A percentile compares a stretch with the other conserved stretches of the same genome.
phyloP scores from a whole-genome alignment of 768 basidiomycete genomes.

The Psilocybe azurescens region DNA sequence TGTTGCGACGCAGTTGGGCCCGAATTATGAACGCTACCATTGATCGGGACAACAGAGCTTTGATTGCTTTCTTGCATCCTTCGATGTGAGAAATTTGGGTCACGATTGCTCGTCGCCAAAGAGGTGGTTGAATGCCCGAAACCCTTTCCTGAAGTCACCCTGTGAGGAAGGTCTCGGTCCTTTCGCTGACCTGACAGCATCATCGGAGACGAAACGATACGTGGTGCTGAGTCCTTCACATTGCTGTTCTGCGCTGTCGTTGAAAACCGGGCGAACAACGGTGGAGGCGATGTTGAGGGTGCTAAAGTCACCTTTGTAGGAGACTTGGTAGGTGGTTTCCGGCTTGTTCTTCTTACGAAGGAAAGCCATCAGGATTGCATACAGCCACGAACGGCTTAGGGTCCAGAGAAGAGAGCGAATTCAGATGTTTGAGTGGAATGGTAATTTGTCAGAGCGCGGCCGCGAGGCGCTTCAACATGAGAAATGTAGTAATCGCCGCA shows the following conservation, averaged over 20 bases:
- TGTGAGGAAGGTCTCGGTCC: slow-evolving; percentile 21
- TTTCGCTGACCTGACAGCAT: slow-evolving; percentile 34
- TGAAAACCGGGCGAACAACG: slow-evolving; percentile 48
- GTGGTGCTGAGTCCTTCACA: slow-evolving; percentile 22
- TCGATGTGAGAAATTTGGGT: slow-evolving; percentile 17
- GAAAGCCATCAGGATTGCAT: slow-evolving; percentile 52
- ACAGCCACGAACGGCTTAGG: slow-evolving; percentile 2
- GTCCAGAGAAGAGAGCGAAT: not conserved
- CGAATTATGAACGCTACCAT: not conserved
- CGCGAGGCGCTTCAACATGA: slow-evolving; percentile 25
- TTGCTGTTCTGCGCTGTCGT: slow-evolving; percentile 26
- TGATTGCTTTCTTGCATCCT: slow-evolving; percentile 12
- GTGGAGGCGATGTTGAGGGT: slow-evolving; percentile 33
- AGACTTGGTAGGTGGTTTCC: slow-evolving; percentile 21
- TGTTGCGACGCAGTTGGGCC: slow-evolving; percentile 1
- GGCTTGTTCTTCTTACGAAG: slow-evolving; percentile 55
- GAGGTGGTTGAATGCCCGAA: slow-evolving; percentile 19
- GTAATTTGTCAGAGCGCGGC: slow-evolving; percentile 13
- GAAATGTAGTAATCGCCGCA: slow-evolving; percentile 19
- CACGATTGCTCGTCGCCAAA: slow-evolving; percentile 22
- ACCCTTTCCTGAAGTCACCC: slow-evolving; percentile 17
- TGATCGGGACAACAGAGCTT: slow-evolving; percentile 1
- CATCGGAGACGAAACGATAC: slow-evolving; percentile 45
- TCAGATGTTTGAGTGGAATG: slow-evolving; percentile 2
- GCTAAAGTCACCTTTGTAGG: slow-evolving; percentile 24